A percentile compares a stretch with the other conserved stretches of the same genome.
Conservation (phyloP, 805 yeast species). For the Yamadazyma sp. region DNA sequence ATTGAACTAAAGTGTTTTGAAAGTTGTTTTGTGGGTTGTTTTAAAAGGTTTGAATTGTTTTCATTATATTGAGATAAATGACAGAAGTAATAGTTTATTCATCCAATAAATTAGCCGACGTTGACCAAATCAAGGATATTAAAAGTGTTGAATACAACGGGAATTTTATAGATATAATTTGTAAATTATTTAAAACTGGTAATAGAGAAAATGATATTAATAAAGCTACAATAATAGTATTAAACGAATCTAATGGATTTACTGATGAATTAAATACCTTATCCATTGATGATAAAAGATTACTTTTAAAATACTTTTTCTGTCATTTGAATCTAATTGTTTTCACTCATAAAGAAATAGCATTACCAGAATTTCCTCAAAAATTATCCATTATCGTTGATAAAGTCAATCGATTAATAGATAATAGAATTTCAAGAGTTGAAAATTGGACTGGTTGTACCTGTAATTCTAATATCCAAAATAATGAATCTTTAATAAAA, state of each 20-base stretch:
- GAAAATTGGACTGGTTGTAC: constrained; percentile 45
- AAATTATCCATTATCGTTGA: constrained; percentile 10
- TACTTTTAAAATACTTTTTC: constrained; percentile 35
- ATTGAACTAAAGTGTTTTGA: not conserved
- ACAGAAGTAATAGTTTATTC: constrained; percentile 7
- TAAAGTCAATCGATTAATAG: constrained; percentile 22
- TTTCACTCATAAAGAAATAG: not conserved
- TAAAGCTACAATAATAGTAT: constrained; percentile 23
- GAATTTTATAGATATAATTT: constrained; percentile 6
- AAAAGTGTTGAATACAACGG: not conserved
- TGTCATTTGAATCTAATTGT: constrained; percentile 34
- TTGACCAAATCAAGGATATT: not conserved
- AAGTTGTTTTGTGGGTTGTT: not conserved
- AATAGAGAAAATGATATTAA: constrained; percentile 32
- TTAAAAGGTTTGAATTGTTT: not conserved
- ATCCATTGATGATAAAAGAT: constrained; percentile 22
- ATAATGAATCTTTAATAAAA: no score
- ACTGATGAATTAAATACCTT: constrained; percentile 20
- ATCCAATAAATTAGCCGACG: not conserved
- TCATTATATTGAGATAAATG: not conserved
- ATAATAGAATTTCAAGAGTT: constrained; percentile 35
- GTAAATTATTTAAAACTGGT: constrained; percentile 26
- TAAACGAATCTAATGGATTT: not conserved
- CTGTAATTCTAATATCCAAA: constrained; percentile 1
- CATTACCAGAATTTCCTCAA: not conserved